These are phyloP conservation scores for Colletotrichum sp. DNA, from an alignment of 2,329 filamentous ascomycete species.

Conservation along the genomic window DNA sequence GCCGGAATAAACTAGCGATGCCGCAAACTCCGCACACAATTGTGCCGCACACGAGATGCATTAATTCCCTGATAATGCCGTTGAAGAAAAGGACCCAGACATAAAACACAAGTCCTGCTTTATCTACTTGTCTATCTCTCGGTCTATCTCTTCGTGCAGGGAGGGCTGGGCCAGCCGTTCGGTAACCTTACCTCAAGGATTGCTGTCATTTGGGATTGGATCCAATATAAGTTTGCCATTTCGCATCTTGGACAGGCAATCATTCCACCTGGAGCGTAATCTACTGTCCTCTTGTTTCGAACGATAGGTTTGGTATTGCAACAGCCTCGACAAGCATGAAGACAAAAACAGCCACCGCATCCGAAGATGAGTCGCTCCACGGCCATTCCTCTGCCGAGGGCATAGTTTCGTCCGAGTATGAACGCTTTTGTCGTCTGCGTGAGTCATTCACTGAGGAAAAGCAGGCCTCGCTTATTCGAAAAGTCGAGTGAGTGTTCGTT, in stretches of 20 bases:
- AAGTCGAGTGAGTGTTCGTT: neutral
- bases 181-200: neutral
- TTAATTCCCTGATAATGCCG: neutral
- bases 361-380: neutral
- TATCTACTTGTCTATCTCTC: neutral
- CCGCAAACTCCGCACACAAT: neutral
- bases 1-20: neutral
- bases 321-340: neutral
- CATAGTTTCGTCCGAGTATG: neutral
- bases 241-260: neutral
- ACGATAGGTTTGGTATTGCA: neutral
- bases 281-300: neutral
- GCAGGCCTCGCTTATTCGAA: neutral
- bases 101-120: neutral
- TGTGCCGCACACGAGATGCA: too few species aligned
- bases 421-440: neutral
- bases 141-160: neutral
- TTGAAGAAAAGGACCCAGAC: too few species aligned
- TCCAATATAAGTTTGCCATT: neutral
- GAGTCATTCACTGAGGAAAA: neutral
- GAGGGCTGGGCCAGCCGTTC: neutral
- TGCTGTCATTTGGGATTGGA: neutral
- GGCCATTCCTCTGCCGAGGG: neutral
- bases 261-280: accelerated
- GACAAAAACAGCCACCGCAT: neutral